Base-by-base conservation (phyloP, 2,329 filamentous ascomycete species). In the Daldinia sp. region DNA sequence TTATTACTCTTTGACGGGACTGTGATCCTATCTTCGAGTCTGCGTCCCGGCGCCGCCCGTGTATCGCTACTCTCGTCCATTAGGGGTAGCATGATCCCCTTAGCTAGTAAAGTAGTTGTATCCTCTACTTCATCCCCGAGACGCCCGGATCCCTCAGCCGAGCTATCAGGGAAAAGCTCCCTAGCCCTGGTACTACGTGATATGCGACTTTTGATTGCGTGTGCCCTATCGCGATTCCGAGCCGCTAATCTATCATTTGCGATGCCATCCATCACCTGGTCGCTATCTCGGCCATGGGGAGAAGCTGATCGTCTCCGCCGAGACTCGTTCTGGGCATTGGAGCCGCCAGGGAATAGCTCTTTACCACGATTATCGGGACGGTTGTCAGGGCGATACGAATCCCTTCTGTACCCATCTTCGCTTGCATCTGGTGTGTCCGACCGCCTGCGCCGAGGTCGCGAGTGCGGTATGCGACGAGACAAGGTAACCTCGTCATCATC, bases 401-500 rank as follows among this genome's bases (percentile, higher is more conserved):
- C 63, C 29, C 52, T 64, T 21, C 52, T 50, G n/a, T 55, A 29
- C 17, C 66, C 68, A 11, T 67, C 55, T 13, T 59, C 49, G 58
- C 73, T 68, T 35, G 70, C 67, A 17, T 71, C 72, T 29, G 74
- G 72, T n/a, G 73, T 73, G 65, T 70, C 68, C n/a, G 80, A 80
- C 30, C 80, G 76, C 63, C 80, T 67, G 32, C 63, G 69, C 21
- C 67, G 58, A 35, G 64, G 53, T 25, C 68, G 65, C 32, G 68
- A 45, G 39, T 60, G 71, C 55, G 17, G 66, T 65, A 50, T 72
- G 68, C 75, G 78, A 19, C 59, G 70, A 5, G 80, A 72, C 32
- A 75, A 77, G 13, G 77, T 70, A 15, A 73, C 73, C 35, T 78
- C 78, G 62, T 86, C 85, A 71, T 96, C 93, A 68, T 95, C 93